A percentile compares a stretch with the other conserved stretches of the same genome.
Conservation (phyloP, 768 basidiomycete genomes). For the Naematelia aurantialba region DNA sequence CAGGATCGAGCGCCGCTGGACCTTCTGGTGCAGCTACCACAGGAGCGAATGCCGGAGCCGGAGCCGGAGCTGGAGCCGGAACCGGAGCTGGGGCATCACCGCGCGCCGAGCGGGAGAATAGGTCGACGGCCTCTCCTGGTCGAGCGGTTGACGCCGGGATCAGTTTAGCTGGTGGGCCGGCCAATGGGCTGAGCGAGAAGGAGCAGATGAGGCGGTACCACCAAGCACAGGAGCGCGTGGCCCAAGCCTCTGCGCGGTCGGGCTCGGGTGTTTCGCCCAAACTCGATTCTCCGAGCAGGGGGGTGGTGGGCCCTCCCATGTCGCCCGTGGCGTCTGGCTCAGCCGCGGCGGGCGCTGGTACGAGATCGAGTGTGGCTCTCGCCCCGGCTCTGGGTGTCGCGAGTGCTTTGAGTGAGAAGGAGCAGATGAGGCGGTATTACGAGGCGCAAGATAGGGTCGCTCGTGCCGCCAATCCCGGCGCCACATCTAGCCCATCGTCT, state of each 20-base stretch:
- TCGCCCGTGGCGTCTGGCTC: no score
- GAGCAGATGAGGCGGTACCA: slow-evolving; percentile 23
- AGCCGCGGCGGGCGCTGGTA: no score
- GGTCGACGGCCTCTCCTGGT: not conserved
- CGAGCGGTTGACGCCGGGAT: not conserved
- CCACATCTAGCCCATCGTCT: no score
- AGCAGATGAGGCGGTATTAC: slow-evolving; percentile 41
- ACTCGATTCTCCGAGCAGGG: no score
- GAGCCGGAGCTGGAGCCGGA: no score
- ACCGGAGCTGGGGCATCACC: not conserved
- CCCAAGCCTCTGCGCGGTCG: not conserved
- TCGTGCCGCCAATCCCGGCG: not conserved
- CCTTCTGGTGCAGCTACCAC: not conserved
- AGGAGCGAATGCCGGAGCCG: no score
- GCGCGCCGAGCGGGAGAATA: not conserved
- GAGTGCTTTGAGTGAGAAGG: slow-evolving; percentile 28
- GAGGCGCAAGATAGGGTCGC: slow-evolving; percentile 19
- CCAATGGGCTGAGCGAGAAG: slow-evolving; percentile 19
- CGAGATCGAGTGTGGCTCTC: no score
- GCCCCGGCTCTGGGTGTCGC: no score
- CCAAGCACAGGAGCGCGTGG: slow-evolving; percentile 19
- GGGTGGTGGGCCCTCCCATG: no score
- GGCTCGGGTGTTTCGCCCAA: no score
- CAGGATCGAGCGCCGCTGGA: not conserved
- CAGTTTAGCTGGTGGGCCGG: no score